Evolutionary conservation across 768 basidiomycete genomes (phyloP).

Genomic region (Mycena amicta): DNA sequence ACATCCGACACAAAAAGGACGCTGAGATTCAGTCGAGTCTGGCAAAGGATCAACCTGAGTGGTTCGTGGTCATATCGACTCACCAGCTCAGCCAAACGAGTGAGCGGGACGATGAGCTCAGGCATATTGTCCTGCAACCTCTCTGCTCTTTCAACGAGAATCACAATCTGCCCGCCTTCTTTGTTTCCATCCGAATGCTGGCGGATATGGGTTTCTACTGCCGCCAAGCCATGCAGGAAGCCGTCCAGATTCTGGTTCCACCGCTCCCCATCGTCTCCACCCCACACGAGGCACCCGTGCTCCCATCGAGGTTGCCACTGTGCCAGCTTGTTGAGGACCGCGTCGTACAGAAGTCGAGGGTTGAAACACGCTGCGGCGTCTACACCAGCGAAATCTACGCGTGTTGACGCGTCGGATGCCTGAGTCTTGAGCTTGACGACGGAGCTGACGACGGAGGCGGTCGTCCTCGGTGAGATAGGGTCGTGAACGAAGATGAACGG

Average conservation of each 20-base stretch:
- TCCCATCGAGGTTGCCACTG: constrained; percentile 60
- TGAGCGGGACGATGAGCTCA: constrained; percentile 69
- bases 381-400: constrained; percentile 46
- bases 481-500: constrained; percentile 74
- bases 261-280: constrained; percentile 38
- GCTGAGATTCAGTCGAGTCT: constrained; percentile 63
- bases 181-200: constrained; percentile 15
- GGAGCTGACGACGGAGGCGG: constrained; percentile 44
- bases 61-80: constrained; percentile 23
- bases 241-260: constrained; percentile 70
- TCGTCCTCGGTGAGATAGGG: constrained; percentile 48
- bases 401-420: constrained; percentile 25
- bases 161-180: constrained; percentile 45
- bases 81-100: constrained; percentile 74
- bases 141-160: constrained; percentile 71
- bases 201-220: constrained; percentile 34
- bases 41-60: constrained; percentile 2
- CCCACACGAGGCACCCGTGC: constrained; percentile 64
- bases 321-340: constrained; percentile 62
- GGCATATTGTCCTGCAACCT: constrained; percentile 62
- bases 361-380: constrained; percentile 65
- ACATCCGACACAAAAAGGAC: constrained; percentile 66
- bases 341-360: constrained; percentile 65
- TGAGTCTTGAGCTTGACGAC: constrained; percentile 35
- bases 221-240: constrained; percentile 68